Evolutionary conservation across 2,329 filamentous ascomycete species (phyloP).

Genomic region (Alternaria gaisen): DNA sequence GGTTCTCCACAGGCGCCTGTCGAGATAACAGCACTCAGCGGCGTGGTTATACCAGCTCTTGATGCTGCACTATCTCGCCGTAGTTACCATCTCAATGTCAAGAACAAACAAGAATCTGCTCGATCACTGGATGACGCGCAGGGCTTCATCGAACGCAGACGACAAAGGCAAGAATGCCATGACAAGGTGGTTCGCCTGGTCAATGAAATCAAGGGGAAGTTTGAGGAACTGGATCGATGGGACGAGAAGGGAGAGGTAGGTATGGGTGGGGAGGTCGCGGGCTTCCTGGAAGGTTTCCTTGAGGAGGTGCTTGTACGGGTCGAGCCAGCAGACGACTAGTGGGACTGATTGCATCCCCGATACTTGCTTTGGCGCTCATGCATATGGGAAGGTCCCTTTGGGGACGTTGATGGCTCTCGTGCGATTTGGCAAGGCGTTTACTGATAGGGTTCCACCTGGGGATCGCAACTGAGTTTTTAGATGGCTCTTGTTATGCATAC

Average conservation of each 20-base stretch:
- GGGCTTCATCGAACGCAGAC: constrained; percentile 40
- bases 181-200: constrained; percentile 84
- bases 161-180: constrained; percentile 69
- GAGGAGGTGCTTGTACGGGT: constrained; percentile 94
- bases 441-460: not conserved
- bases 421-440: constrained; percentile 14
- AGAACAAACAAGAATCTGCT: constrained; percentile 47
- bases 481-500: constrained; percentile 1
- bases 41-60: constrained; percentile 91
- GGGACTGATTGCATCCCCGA: not conserved
- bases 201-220: constrained; percentile 81
- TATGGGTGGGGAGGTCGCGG: constrained; percentile 90
- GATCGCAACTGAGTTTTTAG: not conserved
- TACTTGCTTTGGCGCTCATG: constrained; percentile 3
- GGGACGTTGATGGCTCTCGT: not conserved
- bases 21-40: constrained; percentile 85
- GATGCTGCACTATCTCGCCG: constrained; percentile 89
- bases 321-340: constrained; percentile 78
- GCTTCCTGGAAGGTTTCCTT: constrained; percentile 88
- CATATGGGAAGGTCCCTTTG: not conserved
- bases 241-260: constrained; percentile 88
- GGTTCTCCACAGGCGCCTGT: constrained; percentile 64
- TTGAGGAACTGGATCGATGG: constrained; percentile 88
- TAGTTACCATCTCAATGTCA: constrained; percentile 64
- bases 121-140: constrained; percentile 68